Evolutionary conservation across 495 filamentous ascomycete species (phyloP).

Genomic region (Lasiosphaeriaceae sp.): DNA sequence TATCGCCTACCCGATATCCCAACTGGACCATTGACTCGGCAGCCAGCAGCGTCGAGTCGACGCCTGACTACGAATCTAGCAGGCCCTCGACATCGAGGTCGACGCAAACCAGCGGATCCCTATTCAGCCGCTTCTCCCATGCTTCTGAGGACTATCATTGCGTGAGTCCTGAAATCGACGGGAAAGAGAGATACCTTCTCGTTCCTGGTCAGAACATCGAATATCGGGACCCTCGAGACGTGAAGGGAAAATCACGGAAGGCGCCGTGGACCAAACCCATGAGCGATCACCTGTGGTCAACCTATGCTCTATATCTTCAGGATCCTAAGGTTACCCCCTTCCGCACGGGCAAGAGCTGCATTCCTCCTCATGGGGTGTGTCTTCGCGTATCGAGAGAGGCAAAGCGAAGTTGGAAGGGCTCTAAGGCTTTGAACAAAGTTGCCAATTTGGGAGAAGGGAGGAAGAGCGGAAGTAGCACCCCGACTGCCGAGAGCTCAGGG

Average conservation of each 20-base stretch:
- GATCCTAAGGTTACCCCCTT: conserved; percentile 93
- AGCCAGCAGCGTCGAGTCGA: conserved; percentile 45
- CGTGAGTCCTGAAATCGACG: conserved; percentile 40
- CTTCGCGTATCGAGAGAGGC: conserved; percentile 83
- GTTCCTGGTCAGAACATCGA: conserved; percentile 10
- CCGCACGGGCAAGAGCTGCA: conserved; percentile 78
- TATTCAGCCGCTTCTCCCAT: conserved; percentile 46
- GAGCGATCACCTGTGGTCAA: conserved; percentile 91
- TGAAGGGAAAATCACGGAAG: conserved; percentile 33
- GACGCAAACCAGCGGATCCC: conserved; percentile 45
- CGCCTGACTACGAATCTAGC: conserved; percentile 48
- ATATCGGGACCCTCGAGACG: conserved; percentile 7
- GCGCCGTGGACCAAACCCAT: conserved; percentile 79
- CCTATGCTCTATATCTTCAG: conserved; percentile 80
- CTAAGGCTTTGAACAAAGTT: conserved; percentile 35
- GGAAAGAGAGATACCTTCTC: conserved; percentile 21
- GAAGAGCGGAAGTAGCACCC: conserved; percentile 65
- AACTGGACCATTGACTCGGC: conserved; percentile 45
- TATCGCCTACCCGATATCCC: conserved; percentile 36
- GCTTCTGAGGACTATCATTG: conserved; percentile 44
- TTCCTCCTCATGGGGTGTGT: conserved; percentile 87
- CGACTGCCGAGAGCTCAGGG: conserved; percentile 45
- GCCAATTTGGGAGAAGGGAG: conserved; percentile 18
- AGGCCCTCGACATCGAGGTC: conserved; percentile 48
- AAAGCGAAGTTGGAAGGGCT: conserved; percentile 75